Base-by-base conservation (phyloP, 129 eudicot species). In the Heracleum sosnowskyi region DNA sequence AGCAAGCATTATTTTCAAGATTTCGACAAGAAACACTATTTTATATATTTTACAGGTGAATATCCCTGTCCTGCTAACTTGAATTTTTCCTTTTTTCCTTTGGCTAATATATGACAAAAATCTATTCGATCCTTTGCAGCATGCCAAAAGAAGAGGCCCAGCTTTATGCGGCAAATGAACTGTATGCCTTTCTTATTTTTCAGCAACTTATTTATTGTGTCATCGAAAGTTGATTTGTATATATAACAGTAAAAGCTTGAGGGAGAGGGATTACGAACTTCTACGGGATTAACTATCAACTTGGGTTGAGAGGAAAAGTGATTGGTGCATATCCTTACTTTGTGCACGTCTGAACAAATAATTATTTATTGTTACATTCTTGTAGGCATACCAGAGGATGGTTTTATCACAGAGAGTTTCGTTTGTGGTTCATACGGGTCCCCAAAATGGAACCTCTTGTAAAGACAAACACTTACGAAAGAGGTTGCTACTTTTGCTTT, bases 101-200 rank as follows among this genome's bases (percentile, higher is more conserved):
- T 24, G 68, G 39, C 39, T 31, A 31, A 20, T 77, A 17, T 64
- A 16, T 31, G 33, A 81, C 41, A 63, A 33, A 28, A 41, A 22
- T 82, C 78, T 78, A 26, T 36, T 81, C 35, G 57, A 79, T 40
- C 66, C 45, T 73, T 77, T 88, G 78, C 90, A 94, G 98, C 92
- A 94, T 94, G 98, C 98, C 98, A 45, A 91, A 88, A 77, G 97
- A 91, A 1, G 93, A 94, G 86, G 98, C 97, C 49, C 98, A 93
- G 87, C 78, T 91, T 79, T 89, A 83, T 84, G 98, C 98, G 29
- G 98, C 98, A 64, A 89, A 86, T 82, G 98, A 93, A 87, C 86
- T 93, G 98, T 93, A 89, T 66, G 95, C 80, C 84, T 69, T 84
- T 24, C 42, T 78, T 60, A 10, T 18, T 73, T 24, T 64, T 11